Base-by-base conservation (phyloP, 495 filamentous ascomycete genomes). In the Penicillium canariense region DNA sequence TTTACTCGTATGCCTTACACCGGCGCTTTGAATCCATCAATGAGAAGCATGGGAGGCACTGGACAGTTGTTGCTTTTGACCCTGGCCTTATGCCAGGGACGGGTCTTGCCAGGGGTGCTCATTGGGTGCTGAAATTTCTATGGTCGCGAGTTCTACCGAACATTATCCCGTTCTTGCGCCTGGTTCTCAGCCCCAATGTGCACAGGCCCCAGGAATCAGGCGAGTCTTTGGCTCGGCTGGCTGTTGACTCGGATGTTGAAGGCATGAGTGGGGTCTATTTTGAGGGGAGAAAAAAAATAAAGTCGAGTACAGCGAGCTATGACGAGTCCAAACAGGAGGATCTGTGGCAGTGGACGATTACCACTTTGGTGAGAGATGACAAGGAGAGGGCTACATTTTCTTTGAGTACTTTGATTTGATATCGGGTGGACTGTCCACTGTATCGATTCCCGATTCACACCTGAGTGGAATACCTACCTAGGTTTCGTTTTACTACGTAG, bases 1-100 rank as follows among this genome's bases (percentile, higher is more conserved):
- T 78, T 20, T 70, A 75, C 73, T 62, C 60, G 9, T 77, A 78
- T 53, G 74, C 75, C 1, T 57, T 80, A 11, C 46, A 72, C 10
- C 52, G 59, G 8, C 67, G 68, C 7, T 63, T 78, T 6, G 30
- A 48, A 7, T 30, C 60, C 18, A 59, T 55, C 27, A 52, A 54
- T 12, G n/a, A 50, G 34, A 50, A 49, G 10, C 31, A 52, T 7
- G 59, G 59, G 6, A 57, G 59, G 7, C 55, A 63, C 1, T 71
- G 72, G 56, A 70, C 70, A 0, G 74, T 76, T 0, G 61, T 51
- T 9, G 59, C 69, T 1, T 71, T 75, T 36, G 71, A 80, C 56
- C 77, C 77, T 2, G 76, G 75, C 2, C 62, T 77, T 9, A 75
- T 78, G 75, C 73, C 76, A 11, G 76, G 76, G 1, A 75, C 76